Evolutionary conservation across 257 asterid species (phyloP).

Genomic region (Forsythia viridissima): DNA sequence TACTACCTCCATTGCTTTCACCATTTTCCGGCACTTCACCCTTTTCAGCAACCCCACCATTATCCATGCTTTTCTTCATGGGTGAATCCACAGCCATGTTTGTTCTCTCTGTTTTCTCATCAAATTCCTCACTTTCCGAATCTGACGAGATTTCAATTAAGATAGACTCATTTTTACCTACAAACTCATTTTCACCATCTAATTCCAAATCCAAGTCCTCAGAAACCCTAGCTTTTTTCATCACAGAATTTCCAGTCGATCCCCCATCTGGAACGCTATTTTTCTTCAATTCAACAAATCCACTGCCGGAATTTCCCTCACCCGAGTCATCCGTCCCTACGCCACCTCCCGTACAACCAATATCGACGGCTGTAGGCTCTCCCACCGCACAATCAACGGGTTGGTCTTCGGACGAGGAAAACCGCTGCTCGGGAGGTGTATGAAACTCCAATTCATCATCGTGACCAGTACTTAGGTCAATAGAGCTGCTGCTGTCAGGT

Average conservation of each 20-base stretch:
- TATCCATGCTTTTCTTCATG: background rate
- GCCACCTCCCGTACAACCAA: background rate
- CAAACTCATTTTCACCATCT: conserved; percentile 19
- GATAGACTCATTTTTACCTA: conserved; percentile 23
- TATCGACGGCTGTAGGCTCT: background rate
- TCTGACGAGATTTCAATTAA: conserved; percentile 18
- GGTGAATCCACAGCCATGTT: conserved; percentile 13
- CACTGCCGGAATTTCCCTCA: background rate
- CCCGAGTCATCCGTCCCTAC: conserved; percentile 12
- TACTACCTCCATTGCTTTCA: conserved; percentile 5
- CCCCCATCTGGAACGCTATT: conserved; percentile 22
- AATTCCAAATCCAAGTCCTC: conserved; percentile 17
- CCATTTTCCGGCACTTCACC: background rate
- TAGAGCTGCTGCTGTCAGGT: conserved; percentile 25
- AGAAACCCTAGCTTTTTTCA: conserved; percentile 18
- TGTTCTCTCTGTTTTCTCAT: background rate
- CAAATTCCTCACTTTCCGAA: conserved; percentile 15
- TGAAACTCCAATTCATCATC: conserved; percentile 36
- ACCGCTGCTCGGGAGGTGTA: conserved; percentile 47
- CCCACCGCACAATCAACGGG: conserved; percentile 19
- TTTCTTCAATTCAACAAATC: conserved; percentile 4
- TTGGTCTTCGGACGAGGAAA: conserved; percentile 38
- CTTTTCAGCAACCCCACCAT: conserved; percentile 12
- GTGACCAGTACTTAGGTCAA: background rate
- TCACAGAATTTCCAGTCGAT: conserved; percentile 9